phyloP scores from a whole-genome alignment of 108 stramenopile species.

The Nitzschia sp. region DNA sequence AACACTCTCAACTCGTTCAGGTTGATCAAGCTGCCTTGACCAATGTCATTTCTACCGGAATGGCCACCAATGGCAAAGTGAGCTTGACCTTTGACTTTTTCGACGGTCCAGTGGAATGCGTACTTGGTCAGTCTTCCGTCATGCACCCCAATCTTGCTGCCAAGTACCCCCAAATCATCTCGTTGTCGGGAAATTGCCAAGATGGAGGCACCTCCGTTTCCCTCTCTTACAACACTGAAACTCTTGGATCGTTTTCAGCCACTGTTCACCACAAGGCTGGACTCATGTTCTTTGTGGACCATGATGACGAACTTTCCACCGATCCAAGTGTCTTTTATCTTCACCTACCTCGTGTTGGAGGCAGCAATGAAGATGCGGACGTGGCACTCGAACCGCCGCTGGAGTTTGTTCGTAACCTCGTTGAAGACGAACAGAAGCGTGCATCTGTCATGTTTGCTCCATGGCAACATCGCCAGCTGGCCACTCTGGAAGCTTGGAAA shows the following conservation, averaged over 20 bases:
- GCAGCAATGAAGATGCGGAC: background rate
- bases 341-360: background rate
- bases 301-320: background rate
- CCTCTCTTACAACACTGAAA: background rate
- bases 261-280: background rate
- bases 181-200: background rate
- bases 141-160: conserved; percentile 5
- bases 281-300: background rate
- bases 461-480: background rate
- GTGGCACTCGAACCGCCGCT: too few species aligned
- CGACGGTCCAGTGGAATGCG: background rate
- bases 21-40: background rate
- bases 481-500: background rate
- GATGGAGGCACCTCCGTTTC: background rate
- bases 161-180: background rate
- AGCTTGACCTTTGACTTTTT: background rate
- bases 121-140: too few species aligned
- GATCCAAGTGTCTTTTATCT: background rate
- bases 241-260: background rate
- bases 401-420: background rate
- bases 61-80: background rate
- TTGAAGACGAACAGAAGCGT: background rate
- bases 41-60: background rate
- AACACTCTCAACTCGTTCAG: background rate
- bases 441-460: background rate